Base-by-base conservation (phyloP, 108 stramenopile genomes). In the Pseudonitzschia multiseries region DNA sequence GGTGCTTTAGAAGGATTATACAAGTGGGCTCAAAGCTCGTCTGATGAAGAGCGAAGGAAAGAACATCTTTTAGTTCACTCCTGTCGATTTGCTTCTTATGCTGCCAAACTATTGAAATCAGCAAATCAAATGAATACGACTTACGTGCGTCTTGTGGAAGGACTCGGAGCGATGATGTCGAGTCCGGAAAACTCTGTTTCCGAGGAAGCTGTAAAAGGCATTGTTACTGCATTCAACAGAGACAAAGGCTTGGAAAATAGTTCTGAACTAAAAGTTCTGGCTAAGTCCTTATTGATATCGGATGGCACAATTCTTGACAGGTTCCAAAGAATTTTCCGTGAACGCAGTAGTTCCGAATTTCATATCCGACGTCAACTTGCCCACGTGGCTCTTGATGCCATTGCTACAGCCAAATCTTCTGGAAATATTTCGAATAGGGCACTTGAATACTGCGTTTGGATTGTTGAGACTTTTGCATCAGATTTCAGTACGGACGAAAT, bases 401-500 rank as follows among this genome's bases (percentile, higher is more conserved):
- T 67, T 29, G n/a, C 66, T 50, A 15, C 66, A 50, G 10, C 61
- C 12, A 21, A 62, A 17, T 62, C 61, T 10, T 33, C 29, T 20
- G n/a, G 14, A 6, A 40, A 13, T 8, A 40, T 67, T 44, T 50
- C 66, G 28, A 67, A 51, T 9, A 66, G 51, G 52, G 66, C 67
- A 18, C 29, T 72, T 52, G 57, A 67, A 21, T 72, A 72, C 66
- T 62, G 65, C 59, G 50, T 72, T 9, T 78, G 77, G 77, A 27
- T 46, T 48, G 24, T 68, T 27, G 42, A 63, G 24, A 31, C 31
- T 3, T 61, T 70, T 51, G 56, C 57, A 50, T 59, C 27, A 6
- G 28, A 36, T 26, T 52, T 78, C 4, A 44, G 13, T 0, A 20
- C 50, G 17, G 65, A 59, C 13, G 71, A 72, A 36, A 33, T 33